A percentile compares a stretch with the other conserved stretches of the same genome.
These are phyloP conservation scores for Alternaria sp. DNA, from an alignment of 2,329 filamentous ascomycete genomes.

Conservation along the genomic window DNA sequence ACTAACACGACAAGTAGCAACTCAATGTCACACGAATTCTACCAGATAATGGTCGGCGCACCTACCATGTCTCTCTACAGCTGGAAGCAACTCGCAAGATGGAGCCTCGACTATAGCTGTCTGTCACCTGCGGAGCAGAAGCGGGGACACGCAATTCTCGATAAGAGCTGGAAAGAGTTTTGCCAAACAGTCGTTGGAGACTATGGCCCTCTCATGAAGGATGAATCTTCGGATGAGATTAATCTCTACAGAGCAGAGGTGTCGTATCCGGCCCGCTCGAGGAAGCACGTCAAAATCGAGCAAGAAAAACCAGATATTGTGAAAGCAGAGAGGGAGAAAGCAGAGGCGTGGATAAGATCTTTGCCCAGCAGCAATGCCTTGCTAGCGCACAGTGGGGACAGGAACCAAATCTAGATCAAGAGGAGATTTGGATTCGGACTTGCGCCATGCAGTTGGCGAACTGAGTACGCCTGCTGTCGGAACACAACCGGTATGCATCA, in stretches of 20 bases:
- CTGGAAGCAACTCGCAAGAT: conserved; percentile 69
- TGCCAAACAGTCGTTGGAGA: conserved; percentile 61
- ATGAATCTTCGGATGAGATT: not conserved
- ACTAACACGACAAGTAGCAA: conserved; percentile 59
- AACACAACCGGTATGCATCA: not conserved
- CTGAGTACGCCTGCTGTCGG: not conserved
- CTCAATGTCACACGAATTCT: conserved; percentile 77
- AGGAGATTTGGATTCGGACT: not conserved
- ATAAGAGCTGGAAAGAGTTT: conserved; percentile 66
- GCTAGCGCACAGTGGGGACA: not conserved
- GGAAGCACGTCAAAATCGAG: not conserved
- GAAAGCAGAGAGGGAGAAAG: not conserved
- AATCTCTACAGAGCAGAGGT: conserved; percentile 16
- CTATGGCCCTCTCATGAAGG: conserved; percentile 32
- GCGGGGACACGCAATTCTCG: conserved; percentile 59
- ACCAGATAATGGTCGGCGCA: conserved; percentile 76
- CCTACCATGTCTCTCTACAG: conserved; percentile 72
- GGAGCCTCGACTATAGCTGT: conserved; percentile 59
- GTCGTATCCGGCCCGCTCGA: conserved; percentile 5
- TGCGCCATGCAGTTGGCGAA: not conserved
- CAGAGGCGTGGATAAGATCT: not conserved
- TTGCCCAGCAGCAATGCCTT: not conserved
- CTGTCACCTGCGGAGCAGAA: conserved; percentile 51
- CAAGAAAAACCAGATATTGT: not conserved
- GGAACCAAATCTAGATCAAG: not conserved